Evolutionary conservation across 495 filamentous ascomycete genomes (phyloP), one percentile per base, ranked within the genome.

Genomic region (Xylaria longipes): DNA sequence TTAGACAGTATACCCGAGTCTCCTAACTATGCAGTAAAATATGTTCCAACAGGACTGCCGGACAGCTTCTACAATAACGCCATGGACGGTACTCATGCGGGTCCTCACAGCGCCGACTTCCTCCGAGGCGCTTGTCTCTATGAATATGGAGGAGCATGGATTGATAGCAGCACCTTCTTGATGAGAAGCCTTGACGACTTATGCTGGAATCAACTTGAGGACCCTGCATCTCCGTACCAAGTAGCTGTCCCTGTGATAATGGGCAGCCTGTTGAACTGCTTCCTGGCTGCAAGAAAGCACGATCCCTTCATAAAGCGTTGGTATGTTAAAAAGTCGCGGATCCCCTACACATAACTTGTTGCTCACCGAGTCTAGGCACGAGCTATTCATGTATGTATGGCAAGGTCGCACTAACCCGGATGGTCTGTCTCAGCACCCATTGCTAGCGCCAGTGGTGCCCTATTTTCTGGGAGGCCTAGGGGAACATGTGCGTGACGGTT

Each of bases 51-150:
- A 1, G 48, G 74, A 33, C 65, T 80, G 4, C 75, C 77, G 5
- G 73, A 76, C 14, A 29, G 73, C 15, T 75, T 77, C 50, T 74
- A 76, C 25, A 68, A 72, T 11, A 73, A 69, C 14, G 74, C 64
- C 22, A 77, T 80, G 75, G 60, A 71, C 14, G 78, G 78, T 1
- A 72, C 72, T 17, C 76, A 78, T 65, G 31, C 65, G 14, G 78
- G 77, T 12, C 78, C 76, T 5, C 78, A 80, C 31, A 75, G 72
- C 37, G 77, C 77, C 12, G 78, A 80, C 72, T 73, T 80, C 45
- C 71, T 79, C 8, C 75, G 78, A 22, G 75, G 76, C 5, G 77
- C 78, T n/a, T 73, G 69, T 29, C 46, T 80, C 33, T 78, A 71
- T 27, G 66, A 58, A 11, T 71, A 77, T 67, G 78, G 76, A 11